Conservation (phyloP, 2,329 filamentous ascomycete genomes). For the Sporothrix protearum region DNA sequence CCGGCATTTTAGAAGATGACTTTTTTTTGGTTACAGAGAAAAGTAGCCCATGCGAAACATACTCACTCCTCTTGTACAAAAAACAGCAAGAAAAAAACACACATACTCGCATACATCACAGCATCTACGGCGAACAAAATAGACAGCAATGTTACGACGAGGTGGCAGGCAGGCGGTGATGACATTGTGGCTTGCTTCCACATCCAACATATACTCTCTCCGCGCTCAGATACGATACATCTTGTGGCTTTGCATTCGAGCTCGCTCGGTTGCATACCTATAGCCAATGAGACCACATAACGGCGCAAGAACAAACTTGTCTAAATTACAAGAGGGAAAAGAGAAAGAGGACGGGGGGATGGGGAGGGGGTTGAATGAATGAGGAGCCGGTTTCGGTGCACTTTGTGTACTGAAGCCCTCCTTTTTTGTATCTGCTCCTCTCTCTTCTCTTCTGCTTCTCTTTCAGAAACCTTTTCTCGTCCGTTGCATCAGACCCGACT, state of each 20-base stretch:
- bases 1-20: slow-evolving; percentile 11
- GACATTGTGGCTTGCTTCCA: no score
- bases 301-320: slow-evolving; percentile 54
- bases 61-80: slow-evolving; percentile 20
- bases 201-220: no score
- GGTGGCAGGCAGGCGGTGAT: background rate
- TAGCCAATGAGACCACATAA: slow-evolving; percentile 58
- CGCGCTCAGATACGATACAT: slow-evolving; percentile 65
- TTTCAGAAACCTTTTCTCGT: slow-evolving; percentile 32
- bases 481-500: slow-evolving; percentile 63
- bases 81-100: slow-evolving; percentile 7
- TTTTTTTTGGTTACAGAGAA: background rate
- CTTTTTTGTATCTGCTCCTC: background rate
- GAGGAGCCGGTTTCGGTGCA: background rate
- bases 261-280: slow-evolving; percentile 31
- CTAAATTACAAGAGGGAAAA: slow-evolving; percentile 5
- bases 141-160: background rate
- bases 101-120: slow-evolving; percentile 16
- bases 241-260: slow-evolving; percentile 43
- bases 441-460: background rate
- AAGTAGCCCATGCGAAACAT: background rate
- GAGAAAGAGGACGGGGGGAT: background rate
- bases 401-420: background rate
- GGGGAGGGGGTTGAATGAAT: background rate
- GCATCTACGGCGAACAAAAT: slow-evolving; percentile 19